A percentile compares a stretch with the other conserved stretches of the same genome.
These are phyloP conservation scores for Pichia exigua DNA, from an alignment of 805 yeast species.

Conservation along the genomic window DNA sequence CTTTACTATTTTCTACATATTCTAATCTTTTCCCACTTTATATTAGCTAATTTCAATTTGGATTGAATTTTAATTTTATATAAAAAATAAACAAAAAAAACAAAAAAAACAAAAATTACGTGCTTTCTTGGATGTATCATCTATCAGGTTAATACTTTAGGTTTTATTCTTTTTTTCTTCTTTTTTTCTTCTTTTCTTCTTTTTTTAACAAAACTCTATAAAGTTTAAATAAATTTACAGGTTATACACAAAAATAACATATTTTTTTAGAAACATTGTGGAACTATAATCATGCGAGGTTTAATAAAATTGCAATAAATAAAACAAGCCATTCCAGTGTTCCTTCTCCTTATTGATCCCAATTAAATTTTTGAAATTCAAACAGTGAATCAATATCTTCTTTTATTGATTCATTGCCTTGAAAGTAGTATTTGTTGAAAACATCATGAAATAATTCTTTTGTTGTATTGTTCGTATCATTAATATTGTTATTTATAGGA, in stretches of 20 bases:
- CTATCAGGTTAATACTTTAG: background rate
- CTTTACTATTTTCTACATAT: background rate
- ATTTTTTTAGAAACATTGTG: too few species aligned
- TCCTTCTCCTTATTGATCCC: background rate
- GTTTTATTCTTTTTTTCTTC: background rate
- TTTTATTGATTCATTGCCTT: constrained; percentile 11
- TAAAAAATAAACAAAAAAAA: background rate
- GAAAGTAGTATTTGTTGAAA: constrained; percentile 19
- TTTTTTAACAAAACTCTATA: too few species aligned
- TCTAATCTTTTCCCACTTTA: background rate
- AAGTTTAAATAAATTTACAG: too few species aligned
- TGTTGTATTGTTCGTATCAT: constrained; percentile 11
- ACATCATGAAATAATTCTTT: constrained; percentile 21
- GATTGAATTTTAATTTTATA: background rate
- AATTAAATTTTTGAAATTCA: constrained; percentile 6
- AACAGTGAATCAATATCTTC: constrained; percentile 3
- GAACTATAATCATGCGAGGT: too few species aligned
- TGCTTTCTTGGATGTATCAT: background rate
- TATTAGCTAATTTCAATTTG: background rate
- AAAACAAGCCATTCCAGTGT: too few species aligned
- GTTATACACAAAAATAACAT: too few species aligned
- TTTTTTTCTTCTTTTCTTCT: background rate
- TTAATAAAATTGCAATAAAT: background rate
- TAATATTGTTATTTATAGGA: background rate
- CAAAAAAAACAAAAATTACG: background rate